Evolutionary conservation across 2,329 filamentous ascomycete species (phyloP).

Genomic region (Lomentospora prolificans): DNA sequence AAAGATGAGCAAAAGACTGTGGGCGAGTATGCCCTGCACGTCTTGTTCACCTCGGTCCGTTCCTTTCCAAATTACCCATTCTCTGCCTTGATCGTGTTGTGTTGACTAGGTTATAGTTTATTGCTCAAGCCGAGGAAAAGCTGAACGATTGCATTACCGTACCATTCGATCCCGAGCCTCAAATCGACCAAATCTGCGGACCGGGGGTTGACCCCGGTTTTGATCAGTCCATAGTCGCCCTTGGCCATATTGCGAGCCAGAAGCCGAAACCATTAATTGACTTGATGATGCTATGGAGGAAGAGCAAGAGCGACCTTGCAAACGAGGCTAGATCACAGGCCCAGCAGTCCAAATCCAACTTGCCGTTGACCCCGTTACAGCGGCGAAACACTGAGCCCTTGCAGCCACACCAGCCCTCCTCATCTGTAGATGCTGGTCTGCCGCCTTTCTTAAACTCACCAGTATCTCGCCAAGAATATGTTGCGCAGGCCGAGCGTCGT

Average conservation of each 20-base stretch:
- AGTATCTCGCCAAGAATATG: slow-evolving; percentile 54
- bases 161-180: slow-evolving; percentile 69
- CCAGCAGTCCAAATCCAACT: slow-evolving; percentile 37
- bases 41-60: slow-evolving; percentile 82
- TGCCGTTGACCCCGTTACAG: slow-evolving; percentile 41
- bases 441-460: slow-evolving; percentile 20
- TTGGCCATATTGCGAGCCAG: slow-evolving; percentile 88
- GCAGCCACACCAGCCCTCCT: slow-evolving; percentile 29
- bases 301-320: slow-evolving; percentile 86
- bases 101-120: slow-evolving; percentile 50
- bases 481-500: slow-evolving; percentile 73
- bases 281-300: slow-evolving; percentile 96
- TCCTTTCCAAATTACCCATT: background rate
- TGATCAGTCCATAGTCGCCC: slow-evolving; percentile 84
- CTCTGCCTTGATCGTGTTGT: background rate
- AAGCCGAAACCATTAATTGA: slow-evolving; percentile 95
- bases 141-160: slow-evolving; percentile 79
- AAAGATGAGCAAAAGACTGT: slow-evolving; percentile 80
- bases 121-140: slow-evolving; percentile 92
- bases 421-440: background rate
- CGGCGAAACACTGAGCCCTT: slow-evolving; percentile 68
- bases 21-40: slow-evolving; percentile 95
- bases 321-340: slow-evolving; percentile 53
- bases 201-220: slow-evolving; percentile 80
- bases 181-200: slow-evolving; percentile 84